Evolutionary conservation across 768 basidiomycete species (phyloP).

Genomic region (Rhizopogon rudus): DNA sequence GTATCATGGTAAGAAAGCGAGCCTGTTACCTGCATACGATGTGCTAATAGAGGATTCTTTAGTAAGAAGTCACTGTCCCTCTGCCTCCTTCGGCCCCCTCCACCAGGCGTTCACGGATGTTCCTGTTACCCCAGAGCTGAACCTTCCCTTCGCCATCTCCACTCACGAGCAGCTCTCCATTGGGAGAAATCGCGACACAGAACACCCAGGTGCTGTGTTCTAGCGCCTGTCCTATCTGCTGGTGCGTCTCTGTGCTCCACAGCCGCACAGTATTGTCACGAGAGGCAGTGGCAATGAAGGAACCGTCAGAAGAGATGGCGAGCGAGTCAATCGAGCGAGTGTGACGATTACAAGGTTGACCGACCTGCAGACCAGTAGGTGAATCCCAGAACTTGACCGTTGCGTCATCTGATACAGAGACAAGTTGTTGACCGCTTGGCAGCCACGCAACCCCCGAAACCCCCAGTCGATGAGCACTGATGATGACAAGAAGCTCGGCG

Average conservation of each 20-base stretch:
- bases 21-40: too few species aligned
- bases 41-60: too few species aligned
- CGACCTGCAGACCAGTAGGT: conserved; percentile 22
- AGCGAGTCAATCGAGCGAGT: conserved; percentile 25
- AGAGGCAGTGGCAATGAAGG: background rate
- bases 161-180: too few species aligned
- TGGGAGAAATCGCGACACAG: too few species aligned
- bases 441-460: conserved; percentile 28
- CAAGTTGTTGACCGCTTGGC: conserved; percentile 10
- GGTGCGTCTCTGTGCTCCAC: background rate
- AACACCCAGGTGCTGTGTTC: too few species aligned
- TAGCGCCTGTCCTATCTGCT: too few species aligned
- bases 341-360: conserved; percentile 25
- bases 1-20: too few species aligned
- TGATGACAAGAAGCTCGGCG: background rate
- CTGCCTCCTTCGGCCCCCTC: too few species aligned
- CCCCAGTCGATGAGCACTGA: conserved; percentile 3
- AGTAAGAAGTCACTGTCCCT: too few species aligned
- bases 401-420: conserved; percentile 10
- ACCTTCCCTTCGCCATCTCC: too few species aligned
- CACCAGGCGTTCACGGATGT: too few species aligned
- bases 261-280: background rate
- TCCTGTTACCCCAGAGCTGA: too few species aligned
- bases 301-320: conserved; percentile 16
- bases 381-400: conserved; percentile 27